phyloP scores from a whole-genome alignment of 148 eudicot genomes.

The Salicornia ramosissima region DNA sequence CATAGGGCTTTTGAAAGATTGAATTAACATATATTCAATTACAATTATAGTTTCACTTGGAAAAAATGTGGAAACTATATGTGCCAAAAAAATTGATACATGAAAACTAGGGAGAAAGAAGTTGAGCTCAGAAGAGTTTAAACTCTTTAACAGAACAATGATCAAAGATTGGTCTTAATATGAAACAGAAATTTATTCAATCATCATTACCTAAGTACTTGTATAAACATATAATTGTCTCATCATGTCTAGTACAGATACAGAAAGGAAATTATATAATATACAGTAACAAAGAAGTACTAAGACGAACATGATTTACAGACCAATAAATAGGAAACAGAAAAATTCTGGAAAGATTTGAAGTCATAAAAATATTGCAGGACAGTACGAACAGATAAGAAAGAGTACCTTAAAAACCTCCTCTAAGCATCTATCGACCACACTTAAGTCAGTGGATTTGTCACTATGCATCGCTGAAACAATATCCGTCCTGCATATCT shows the following conservation, averaged over 20 bases:
- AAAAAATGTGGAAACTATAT: too few species aligned
- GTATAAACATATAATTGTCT: not conserved
- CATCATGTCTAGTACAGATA: not conserved
- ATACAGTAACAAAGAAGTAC: not conserved
- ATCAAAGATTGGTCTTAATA: not conserved
- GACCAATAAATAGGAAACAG: not conserved
- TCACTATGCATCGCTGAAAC: constrained; percentile 79
- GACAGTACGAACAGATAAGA: not conserved
- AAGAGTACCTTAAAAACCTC: constrained; percentile 48
- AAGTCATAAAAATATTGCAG: not conserved
- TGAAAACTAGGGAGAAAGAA: too few species aligned
- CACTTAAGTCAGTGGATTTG: constrained; percentile 53
- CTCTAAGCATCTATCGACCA: constrained; percentile 46
- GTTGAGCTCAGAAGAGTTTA: not conserved
- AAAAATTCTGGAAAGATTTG: not conserved
- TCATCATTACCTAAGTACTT: not conserved
- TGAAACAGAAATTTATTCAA: not conserved
- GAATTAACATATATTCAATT: too few species aligned
- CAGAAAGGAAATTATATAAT: not conserved
- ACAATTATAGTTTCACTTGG: too few species aligned
- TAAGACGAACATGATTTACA: not conserved
- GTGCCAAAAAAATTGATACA: too few species aligned
- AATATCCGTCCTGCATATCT: constrained; percentile 50
- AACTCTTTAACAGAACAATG: not conserved
- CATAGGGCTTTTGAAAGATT: too few species aligned